Conservation (phyloP, 495 filamentous ascomycete genomes). For the Coniosporium apollinis region DNA sequence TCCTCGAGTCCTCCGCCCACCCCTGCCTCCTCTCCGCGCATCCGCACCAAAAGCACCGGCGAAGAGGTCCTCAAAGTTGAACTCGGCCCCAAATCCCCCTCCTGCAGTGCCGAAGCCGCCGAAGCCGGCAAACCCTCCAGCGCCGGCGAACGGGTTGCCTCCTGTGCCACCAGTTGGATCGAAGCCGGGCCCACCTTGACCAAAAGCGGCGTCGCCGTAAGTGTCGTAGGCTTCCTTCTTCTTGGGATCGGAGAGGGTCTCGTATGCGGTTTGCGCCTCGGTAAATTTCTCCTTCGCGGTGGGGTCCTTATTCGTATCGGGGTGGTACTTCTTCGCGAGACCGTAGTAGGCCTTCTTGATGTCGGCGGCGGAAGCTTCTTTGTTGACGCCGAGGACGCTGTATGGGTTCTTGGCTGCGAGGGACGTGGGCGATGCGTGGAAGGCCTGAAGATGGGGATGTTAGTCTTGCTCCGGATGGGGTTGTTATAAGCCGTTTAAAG, state of each 20-base stretch:
- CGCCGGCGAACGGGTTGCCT: slow-evolving; percentile 42
- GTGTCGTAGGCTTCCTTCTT: slow-evolving; percentile 85
- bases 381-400: slow-evolving; percentile 64
- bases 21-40: slow-evolving; percentile 35
- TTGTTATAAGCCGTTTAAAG: no score
- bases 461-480: neutral
- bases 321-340: slow-evolving; percentile 94
- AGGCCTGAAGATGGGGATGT: slow-evolving; percentile 32
- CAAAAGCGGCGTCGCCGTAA: slow-evolving; percentile 77
- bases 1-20: slow-evolving; percentile 21
- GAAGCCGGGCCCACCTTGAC: slow-evolving; percentile 48
- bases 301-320: slow-evolving; percentile 91
- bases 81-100: slow-evolving; percentile 37
- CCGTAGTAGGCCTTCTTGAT: slow-evolving; percentile 99
- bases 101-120: slow-evolving; percentile 33
- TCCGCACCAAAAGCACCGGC: slow-evolving; percentile 92
- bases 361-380: slow-evolving; percentile 60
- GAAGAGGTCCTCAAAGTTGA: slow-evolving; percentile 72
- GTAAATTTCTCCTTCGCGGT: slow-evolving; percentile 83
- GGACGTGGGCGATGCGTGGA: slow-evolving; percentile 52
- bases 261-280: slow-evolving; percentile 83
- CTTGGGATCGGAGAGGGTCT: slow-evolving; percentile 75
- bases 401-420: slow-evolving; percentile 69
- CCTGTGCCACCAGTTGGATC: slow-evolving; percentile 45
- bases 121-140: slow-evolving; percentile 26